Evolutionary conservation across 345 rosid species (phyloP).

Genomic region (Draba incana): DNA sequence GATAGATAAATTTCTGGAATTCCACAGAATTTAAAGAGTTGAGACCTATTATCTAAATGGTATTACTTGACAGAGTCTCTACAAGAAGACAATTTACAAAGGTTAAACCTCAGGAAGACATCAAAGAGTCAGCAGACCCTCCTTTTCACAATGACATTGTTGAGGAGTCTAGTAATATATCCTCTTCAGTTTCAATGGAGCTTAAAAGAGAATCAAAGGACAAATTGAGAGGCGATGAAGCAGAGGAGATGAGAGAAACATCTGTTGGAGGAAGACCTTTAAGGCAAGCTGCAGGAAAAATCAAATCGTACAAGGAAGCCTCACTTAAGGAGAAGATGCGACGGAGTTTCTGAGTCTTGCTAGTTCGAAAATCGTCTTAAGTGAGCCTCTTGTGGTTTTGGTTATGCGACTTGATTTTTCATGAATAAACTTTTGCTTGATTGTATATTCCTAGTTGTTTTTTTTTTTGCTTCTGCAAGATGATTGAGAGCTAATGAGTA

Average conservation of each 20-base stretch:
- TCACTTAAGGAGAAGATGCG: conserved; percentile 72
- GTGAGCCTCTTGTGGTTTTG: not conserved
- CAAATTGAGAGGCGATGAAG: conserved; percentile 35
- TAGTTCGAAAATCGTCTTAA: not conserved
- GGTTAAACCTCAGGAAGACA: conserved; percentile 9
- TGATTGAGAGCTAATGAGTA: too few species aligned
- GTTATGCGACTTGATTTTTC: conserved; percentile 5
- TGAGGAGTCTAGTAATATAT: conserved; percentile 18
- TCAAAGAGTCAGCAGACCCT: too few species aligned
- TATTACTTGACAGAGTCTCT: conserved; percentile 33
- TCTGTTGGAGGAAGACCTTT: conserved; percentile 57
- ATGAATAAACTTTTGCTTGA: conserved; percentile 3
- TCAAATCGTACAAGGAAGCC: conserved; percentile 76
- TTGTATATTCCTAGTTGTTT: not conserved
- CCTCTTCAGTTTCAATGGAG: conserved; percentile 18
- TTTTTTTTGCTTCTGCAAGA: too few species aligned
- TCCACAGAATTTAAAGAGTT: conserved; percentile 14
- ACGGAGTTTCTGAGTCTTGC: conserved; percentile 34
- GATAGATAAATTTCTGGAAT: not conserved
- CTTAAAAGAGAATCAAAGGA: conserved; percentile 34
- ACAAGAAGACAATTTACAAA: conserved; percentile 43
- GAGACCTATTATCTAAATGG: conserved; percentile 22
- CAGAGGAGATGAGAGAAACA: conserved; percentile 42
- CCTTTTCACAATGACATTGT: conserved; percentile 12
- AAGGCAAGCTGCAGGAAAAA: conserved; percentile 58